A percentile compares a stretch with the other conserved stretches of the same genome.
Conservation (phyloP, 768 basidiomycete genomes). For the Macrolepiota fuliginosa region DNA sequence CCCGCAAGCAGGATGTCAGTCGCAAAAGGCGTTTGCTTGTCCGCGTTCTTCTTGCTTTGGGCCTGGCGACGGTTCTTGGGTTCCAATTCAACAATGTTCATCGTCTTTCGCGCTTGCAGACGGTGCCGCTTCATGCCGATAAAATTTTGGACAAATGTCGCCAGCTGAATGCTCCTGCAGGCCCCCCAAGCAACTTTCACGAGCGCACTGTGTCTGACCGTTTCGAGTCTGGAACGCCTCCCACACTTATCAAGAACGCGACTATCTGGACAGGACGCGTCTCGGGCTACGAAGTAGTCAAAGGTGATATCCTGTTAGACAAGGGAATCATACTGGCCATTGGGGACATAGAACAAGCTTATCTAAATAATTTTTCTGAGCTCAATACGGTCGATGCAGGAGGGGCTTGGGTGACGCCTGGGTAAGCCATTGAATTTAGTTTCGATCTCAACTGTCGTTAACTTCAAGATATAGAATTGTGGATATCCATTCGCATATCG, state of each 20-base stretch:
- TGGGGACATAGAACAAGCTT: constrained; percentile 35
- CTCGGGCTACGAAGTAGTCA: constrained; percentile 52
- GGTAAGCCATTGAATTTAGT: constrained; percentile 23
- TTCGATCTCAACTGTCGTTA: background rate
- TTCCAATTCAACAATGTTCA: background rate
- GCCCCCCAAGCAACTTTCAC: constrained; percentile 42
- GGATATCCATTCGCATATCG: constrained; percentile 56
- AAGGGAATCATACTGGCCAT: constrained; percentile 53
- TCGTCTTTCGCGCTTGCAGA: constrained; percentile 1
- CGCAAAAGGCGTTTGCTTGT: constrained; percentile 15
- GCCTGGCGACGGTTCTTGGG: background rate
- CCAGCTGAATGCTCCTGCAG: constrained; percentile 42
- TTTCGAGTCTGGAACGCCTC: constrained; percentile 56
- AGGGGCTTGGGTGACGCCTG: constrained; percentile 78
- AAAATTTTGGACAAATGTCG: constrained; percentile 51
- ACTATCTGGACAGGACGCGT: constrained; percentile 60
- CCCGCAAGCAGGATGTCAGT: background rate
- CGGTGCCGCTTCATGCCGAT: constrained; percentile 35
- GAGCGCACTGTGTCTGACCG: constrained; percentile 52
- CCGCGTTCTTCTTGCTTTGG: constrained; percentile 21
- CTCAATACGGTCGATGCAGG: constrained; percentile 47
- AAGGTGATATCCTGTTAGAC: constrained; percentile 59
- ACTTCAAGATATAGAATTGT: constrained; percentile 25
- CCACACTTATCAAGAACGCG: constrained; percentile 70
- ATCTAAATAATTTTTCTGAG: constrained; percentile 20